A percentile compares a stretch with the other conserved stretches of the same genome.
These are phyloP conservation scores for Pichia occidentalis DNA, from an alignment of 805 yeast species.

Conservation along the genomic window DNA sequence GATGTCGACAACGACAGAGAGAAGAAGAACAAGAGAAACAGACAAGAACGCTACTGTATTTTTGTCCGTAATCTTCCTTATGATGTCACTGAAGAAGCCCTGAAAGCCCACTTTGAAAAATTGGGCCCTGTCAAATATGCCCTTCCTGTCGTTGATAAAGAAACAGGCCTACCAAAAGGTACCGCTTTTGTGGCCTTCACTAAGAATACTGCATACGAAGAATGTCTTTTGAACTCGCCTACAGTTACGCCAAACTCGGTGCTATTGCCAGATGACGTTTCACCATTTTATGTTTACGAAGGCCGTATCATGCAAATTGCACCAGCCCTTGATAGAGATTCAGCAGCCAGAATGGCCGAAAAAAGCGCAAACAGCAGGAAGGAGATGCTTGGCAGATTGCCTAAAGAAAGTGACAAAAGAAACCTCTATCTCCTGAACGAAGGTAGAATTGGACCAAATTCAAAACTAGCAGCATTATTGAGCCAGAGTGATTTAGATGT, in stretches of 20 bases:
- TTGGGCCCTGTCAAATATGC: conserved; percentile 92
- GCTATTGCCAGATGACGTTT: conserved; percentile 86
- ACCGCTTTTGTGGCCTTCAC: conserved; percentile 90
- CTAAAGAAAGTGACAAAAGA: conserved; percentile 76
- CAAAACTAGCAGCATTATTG: conserved; percentile 67
- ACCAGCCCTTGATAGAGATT: conserved; percentile 79
- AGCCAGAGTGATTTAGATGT: conserved; percentile 72
- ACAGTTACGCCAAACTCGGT: conserved; percentile 51
- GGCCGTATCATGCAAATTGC: conserved; percentile 84
- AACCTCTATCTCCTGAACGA: conserved; percentile 83
- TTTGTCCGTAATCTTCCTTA: conserved; percentile 93
- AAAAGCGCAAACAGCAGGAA: conserved; percentile 67
- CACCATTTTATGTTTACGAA: conserved; percentile 82
- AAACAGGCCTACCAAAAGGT: conserved; percentile 82
- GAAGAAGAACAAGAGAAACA: conserved; percentile 42
- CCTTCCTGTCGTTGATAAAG: conserved; percentile 82
- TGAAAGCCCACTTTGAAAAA: conserved; percentile 68
- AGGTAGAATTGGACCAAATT: conserved; percentile 79
- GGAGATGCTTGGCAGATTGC: conserved; percentile 72
- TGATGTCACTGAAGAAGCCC: conserved; percentile 77
- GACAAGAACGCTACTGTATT: conserved; percentile 62
- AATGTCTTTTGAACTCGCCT: conserved; percentile 77
- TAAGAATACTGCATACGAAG: conserved; percentile 51
- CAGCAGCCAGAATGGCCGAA: conserved; percentile 70
- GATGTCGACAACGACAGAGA: conserved; percentile 30